Evolutionary conservation across 1,284 basidiomycete species (phyloP).

Genomic region (Cryptococcus sp.): DNA sequence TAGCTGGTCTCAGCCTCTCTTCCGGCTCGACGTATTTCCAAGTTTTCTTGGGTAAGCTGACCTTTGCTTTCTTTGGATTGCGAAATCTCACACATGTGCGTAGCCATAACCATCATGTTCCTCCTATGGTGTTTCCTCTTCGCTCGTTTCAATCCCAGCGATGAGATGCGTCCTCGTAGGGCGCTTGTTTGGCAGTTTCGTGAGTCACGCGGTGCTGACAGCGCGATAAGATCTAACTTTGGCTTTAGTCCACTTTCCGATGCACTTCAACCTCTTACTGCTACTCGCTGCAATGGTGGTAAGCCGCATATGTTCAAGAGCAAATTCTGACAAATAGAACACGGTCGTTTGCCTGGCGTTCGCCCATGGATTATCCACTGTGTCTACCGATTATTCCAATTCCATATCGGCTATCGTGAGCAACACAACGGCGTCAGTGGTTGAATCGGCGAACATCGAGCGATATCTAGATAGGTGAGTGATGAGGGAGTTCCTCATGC

Average conservation of each 20-base stretch:
- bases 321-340: slow-evolving; percentile 19
- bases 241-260: slow-evolving; percentile 27
- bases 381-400: slow-evolving; percentile 11
- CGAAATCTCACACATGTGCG: neutral
- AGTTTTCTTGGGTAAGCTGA: slow-evolving; percentile 25
- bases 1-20: slow-evolving; percentile 25
- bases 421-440: slow-evolving; percentile 6
- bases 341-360: slow-evolving; percentile 20
- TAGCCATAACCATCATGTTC: slow-evolving; percentile 35
- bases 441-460: slow-evolving; percentile 1
- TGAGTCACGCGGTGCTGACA: neutral
- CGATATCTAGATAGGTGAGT: slow-evolving; percentile 9
- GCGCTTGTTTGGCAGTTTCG: slow-evolving; percentile 28
- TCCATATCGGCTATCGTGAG: slow-evolving; percentile 14
- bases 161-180: slow-evolving; percentile 11
- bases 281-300: slow-evolving; percentile 32
- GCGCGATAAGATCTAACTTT: neutral
- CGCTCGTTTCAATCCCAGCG: slow-evolving; percentile 22
- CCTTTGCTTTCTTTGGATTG: neutral
- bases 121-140: slow-evolving; percentile 37
- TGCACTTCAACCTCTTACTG: slow-evolving; percentile 31
- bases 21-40: slow-evolving; percentile 28
- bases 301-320: slow-evolving; percentile 1
- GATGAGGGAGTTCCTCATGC: neutral
- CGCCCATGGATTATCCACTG: slow-evolving; percentile 17